Evolutionary conservation across 2,329 filamentous ascomycete genomes (phyloP), one percentile per base, ranked within the genome.

Genomic region (Ophiosphaerella herpotricha): DNA sequence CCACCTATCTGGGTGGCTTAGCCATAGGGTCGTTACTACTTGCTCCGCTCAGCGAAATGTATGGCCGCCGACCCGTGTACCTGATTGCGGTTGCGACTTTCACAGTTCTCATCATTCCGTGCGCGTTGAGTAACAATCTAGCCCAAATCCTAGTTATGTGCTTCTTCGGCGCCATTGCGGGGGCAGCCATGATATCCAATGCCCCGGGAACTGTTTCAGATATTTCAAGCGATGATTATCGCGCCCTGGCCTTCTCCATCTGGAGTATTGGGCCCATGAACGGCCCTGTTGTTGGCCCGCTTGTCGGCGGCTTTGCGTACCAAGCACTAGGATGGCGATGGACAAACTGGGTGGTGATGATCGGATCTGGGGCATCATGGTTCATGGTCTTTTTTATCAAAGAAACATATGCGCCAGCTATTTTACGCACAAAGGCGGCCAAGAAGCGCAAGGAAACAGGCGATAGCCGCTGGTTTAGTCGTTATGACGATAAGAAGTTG

Each of bases 251-350:
- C 36, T 90, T 96, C 73, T 90, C 86, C 4, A 79, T 96, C 31
- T 96, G 91, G 85, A 84, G 82, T 53, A 85, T 96, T 46, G 91
- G 90, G 0, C 91, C 92, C 0, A 82, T 96, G 57, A 96, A 96
- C 65, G 91, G 88, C 0, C 68, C 67, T 0, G 13, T 88, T 74
- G 39, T 70, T 1, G 65, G 87, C 0, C 87, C 88, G 0, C 75
- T 92, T 1, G 86, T 96, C 31, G 91, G 91, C 18, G 91, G 91
- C 0, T 95, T 96, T 60, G 83, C 89, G 1, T 90, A 78, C 58
- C 80, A 91, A 70, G 85, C 88, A 55, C 77, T 94, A 2, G 91
- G 90, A 9, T 97, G 92, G 92, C 78, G 91, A 26, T 96, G 91
- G 90, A 87, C 87, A 33, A 89, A 89, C 65, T 96, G 90, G 88